These are phyloP conservation scores for Sextonia rubra DNA, from an alignment of 164 flowering plant species.

Conservation along the genomic window DNA sequence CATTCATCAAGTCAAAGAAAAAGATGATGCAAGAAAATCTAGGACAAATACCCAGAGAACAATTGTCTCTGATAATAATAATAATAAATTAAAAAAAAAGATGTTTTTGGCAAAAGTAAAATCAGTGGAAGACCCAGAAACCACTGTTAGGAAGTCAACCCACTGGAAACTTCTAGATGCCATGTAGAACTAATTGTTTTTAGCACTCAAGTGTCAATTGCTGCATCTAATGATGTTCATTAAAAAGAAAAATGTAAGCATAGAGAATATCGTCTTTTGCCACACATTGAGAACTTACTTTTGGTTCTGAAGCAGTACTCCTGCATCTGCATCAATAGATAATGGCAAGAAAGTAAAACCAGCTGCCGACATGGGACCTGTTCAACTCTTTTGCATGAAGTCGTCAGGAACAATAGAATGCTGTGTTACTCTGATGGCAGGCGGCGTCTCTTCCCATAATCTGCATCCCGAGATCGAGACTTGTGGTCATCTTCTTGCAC, in stretches of 20 bases:
- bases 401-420: conserved; percentile 1
- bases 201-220: conserved; percentile 29
- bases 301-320: conserved; percentile 29
- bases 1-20: not conserved
- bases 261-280: conserved; percentile 26
- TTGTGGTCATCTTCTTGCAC: conserved; percentile 62
- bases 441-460: conserved; percentile 82
- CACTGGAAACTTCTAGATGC: conserved; percentile 21
- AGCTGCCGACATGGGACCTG: not conserved
- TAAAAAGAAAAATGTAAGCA: conserved; percentile 25
- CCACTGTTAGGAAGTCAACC: conserved; percentile 2
- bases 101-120: not conserved
- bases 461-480: conserved; percentile 74
- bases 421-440: conserved; percentile 52
- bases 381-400: not conserved
- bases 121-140: conserved; percentile 17
- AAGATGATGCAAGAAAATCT: conserved; percentile 16
- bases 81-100: too few species aligned
- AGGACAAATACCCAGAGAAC: conserved; percentile 9
- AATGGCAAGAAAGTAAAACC: not conserved
- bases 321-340: conserved; percentile 16
- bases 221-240: conserved; percentile 30
- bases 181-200: conserved; percentile 13
- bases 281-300: conserved; percentile 46
- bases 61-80: conserved; percentile 9